Percentiles rank a stretch among this genome's conserved stretches.
Conservation (phyloP, 305 asterid genomes). For the Rubia peregrina region DNA sequence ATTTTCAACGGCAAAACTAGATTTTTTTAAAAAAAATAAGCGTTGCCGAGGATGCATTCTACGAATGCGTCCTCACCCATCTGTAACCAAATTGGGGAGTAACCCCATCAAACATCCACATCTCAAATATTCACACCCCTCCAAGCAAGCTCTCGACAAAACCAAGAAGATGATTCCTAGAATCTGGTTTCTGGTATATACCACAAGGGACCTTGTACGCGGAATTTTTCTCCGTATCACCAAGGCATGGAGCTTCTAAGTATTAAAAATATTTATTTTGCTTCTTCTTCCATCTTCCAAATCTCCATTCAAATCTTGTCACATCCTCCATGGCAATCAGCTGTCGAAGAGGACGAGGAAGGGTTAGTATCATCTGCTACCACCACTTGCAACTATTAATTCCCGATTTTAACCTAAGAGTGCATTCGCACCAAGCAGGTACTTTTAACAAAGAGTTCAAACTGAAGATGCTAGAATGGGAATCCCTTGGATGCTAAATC, state of each 20-base stretch:
- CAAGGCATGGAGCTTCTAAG: neutral
- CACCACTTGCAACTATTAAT: slow-evolving; percentile 3
- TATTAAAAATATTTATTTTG: neutral
- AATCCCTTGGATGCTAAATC: neutral
- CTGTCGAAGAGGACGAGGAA: neutral
- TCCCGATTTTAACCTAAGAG: neutral
- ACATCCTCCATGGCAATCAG: neutral
- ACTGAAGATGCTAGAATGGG: neutral
- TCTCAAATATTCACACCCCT: too few species aligned
- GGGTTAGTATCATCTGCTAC: slow-evolving; percentile 9
- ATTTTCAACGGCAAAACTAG: too few species aligned
- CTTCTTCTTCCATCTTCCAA: slow-evolving; percentile 2
- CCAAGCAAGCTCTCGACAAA: too few species aligned
- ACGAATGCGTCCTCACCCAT: too few species aligned
- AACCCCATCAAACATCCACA: too few species aligned
- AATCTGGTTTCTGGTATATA: neutral
- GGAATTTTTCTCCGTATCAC: neutral
- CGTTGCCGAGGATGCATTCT: too few species aligned
- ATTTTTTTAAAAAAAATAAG: too few species aligned
- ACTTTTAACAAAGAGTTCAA: slow-evolving; percentile 2
- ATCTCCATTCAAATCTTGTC: neutral
- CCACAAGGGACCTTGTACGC: neutral
- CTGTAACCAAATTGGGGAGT: too few species aligned
- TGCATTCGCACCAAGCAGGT: neutral
- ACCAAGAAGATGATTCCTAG: slow-evolving; percentile 18